phyloP scores from a whole-genome alignment of 306 rosid species.

The Spatholobus suberectus region DNA sequence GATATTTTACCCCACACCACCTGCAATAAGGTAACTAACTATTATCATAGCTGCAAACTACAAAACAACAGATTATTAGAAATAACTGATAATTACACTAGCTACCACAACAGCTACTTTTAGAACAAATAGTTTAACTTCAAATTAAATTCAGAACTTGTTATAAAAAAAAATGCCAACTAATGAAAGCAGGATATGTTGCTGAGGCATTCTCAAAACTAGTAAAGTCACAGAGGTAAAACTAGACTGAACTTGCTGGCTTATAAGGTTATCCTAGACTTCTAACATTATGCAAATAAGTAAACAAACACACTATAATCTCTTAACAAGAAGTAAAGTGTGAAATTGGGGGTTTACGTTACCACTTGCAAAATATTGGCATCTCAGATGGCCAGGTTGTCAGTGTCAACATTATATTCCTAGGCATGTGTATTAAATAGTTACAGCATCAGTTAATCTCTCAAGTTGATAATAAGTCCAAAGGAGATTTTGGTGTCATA shows the following conservation, averaged over 20 bases:
- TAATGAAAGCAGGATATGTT: neutral
- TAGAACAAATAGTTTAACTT: conserved; percentile 5
- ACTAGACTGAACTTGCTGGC: conserved; percentile 6
- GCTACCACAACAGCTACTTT: conserved; percentile 13
- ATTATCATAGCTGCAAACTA: conserved; percentile 29
- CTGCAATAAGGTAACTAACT: conserved; percentile 52
- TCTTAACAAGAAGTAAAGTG: conserved; percentile 11
- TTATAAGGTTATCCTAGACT: neutral
- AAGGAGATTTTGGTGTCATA: neutral
- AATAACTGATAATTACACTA: conserved; percentile 19
- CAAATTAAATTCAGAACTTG: neutral
- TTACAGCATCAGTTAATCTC: neutral
- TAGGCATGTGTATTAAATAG: neutral
- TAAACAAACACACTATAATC: neutral
- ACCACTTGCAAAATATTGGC: neutral
- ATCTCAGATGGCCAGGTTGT: neutral
- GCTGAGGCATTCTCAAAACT: neutral
- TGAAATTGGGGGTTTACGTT: neutral
- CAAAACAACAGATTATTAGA: neutral
- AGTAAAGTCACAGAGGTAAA: neutral
- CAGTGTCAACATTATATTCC: neutral
- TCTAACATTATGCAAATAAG: neutral
- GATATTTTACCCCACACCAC: conserved; percentile 95
- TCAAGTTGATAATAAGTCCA: neutral
- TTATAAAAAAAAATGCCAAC: neutral